Evolutionary conservation across 2,329 filamentous ascomycete species (phyloP), one percentile per base, ranked within the genome.

Genomic region (Hortaea sp.): DNA sequence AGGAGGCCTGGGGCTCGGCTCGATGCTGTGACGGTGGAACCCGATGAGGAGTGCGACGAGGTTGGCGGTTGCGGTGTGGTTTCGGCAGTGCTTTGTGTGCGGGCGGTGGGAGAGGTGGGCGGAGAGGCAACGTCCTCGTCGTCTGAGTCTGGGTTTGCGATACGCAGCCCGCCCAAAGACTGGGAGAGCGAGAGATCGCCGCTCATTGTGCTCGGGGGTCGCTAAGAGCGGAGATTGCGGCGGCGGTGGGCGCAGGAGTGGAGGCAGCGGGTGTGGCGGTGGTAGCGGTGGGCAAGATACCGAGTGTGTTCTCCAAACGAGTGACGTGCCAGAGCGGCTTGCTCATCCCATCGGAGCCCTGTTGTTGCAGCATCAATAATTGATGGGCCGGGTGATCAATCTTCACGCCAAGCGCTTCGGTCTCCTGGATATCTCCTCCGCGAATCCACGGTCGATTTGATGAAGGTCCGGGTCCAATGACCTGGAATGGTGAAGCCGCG

Each of bases 111-210:
- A 7, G 61, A 56, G 20, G 55, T 56, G 40, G 53, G 52, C 3
- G 59, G 57, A 4, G 58, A 56, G 6, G 34, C 13, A 7, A 48
- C 34, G 9, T 49, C 49, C 2, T 49, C 34, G 28, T 41, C 37
- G 42, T 44, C 40, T 29, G 28, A 28, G 70, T 95, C 89, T 46
- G 90, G 90, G 67, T 97, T 98, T 60, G 92, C 90, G 67, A 98
- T 97, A 66, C 90, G 87, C 68, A 98, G 75, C 61, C 90, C 90
- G 62, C 92, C 92, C 62, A 97, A 77, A 62, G 88, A 87, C 71
- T 89, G 85, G 63, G 88, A 92, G 56, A 97, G 80, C 69, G 86
- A 94, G 65, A 95, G 72, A 73, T 95, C 88, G 68, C 86, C 87
- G 71, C 88, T 87, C 88, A 95, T 95, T 66, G 64, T 35, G 32